Percentiles rank a stretch among this genome's conserved stretches.
phyloP scores from a whole-genome alignment of 2,329 filamentous ascomycete genomes.

The Coniochaeta prunicola region DNA sequence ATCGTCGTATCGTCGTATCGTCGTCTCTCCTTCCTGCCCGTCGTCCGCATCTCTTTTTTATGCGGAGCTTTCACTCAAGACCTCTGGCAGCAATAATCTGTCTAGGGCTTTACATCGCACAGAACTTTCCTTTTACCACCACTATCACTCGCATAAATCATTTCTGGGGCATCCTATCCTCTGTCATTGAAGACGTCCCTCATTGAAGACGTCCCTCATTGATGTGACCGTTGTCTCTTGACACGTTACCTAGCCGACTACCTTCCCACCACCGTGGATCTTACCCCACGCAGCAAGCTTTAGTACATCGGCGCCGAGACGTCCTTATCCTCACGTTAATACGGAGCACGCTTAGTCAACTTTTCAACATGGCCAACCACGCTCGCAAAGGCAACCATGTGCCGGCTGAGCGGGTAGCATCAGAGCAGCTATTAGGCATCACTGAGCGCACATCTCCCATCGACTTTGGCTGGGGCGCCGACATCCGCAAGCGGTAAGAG shows the following conservation, averaged over 20 bases:
- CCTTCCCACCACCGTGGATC: neutral
- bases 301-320: neutral
- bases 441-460: conserved; percentile 29
- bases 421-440: conserved; percentile 32
- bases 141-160: neutral
- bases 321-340: neutral
- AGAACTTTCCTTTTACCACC: too few species aligned
- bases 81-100: neutral
- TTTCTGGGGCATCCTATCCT: neutral
- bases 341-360: neutral
- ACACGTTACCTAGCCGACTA: too few species aligned
- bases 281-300: neutral
- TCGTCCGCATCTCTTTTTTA: neutral
- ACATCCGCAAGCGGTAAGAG: conserved; percentile 36
- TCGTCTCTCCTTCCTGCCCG: neutral
- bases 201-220: too few species aligned
- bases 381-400: conserved; percentile 17
- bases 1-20: too few species aligned
- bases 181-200: neutral
- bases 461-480: conserved; percentile 33
- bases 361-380: conserved; percentile 14
- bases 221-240: neutral
- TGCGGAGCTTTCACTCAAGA: neutral
- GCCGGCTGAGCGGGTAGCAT: conserved; percentile 19
- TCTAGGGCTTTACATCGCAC: neutral